Base-by-base conservation (phyloP, 352 stramenopile species). In the Phytopythium chamaehyphon region DNA sequence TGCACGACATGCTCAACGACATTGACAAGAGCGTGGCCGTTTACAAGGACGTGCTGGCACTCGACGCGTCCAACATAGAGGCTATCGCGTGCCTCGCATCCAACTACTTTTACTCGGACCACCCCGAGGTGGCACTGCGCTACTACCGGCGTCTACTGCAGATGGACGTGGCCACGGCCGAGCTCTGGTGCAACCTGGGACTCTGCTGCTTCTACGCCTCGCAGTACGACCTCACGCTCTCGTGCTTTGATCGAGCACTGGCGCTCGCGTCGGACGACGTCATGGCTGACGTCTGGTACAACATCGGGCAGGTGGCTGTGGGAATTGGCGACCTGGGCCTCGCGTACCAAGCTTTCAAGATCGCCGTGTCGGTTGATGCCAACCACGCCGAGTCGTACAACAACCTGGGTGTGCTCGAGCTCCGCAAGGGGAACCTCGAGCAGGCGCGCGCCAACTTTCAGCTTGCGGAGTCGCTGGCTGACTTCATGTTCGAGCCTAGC, bases 171-270 rank as follows among this genome's bases (percentile, higher is more conserved):
- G 83, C 76, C 52, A 96, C 73, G 50, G 71, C 88, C 15, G 92
- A 98, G 71, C 73, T 98, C 26, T 98, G 93, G 92, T 96, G 90
- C 76, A 98, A 98, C 74, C 75, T 98, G 16, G 92, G 88, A 0
- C 75, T 98, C 12, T 97, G 88, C 66, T 97, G 92, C 66, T 98
- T 97, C 64, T 93, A 97, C 75, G 87, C 89, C 14, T 81, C 82
- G 19, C 82, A 98, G 69, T 98, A 97, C 76, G 93, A 98, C 72
- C 88, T 98, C 76, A 95, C 90, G 42, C 79, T 98, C 15, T 90
- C 83, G 47, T 98, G 90, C 66, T 96, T 98, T 52, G 89, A 97
- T 50, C 85, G 86, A 22, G 92, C 93, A 21, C 78, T 98, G 3
- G 55, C 66, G 11, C 70, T 95, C 50, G 89, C 89, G 11, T 89